phyloP scores from a whole-genome alignment of 2,329 filamentous ascomycete genomes.

The Domatiomyces catenatus region DNA sequence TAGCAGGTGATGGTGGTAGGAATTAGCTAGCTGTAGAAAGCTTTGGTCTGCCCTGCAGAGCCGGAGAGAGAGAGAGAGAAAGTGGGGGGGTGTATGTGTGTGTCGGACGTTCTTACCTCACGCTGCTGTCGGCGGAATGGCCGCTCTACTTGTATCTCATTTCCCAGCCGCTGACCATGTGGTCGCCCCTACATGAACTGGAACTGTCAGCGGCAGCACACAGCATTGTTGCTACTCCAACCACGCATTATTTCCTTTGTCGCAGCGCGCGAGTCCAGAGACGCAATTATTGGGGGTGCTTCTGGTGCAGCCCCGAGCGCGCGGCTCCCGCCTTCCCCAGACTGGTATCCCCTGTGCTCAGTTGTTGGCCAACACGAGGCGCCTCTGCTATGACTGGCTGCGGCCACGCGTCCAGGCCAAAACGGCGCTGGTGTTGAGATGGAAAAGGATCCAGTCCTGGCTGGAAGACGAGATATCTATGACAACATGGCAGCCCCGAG shows the following conservation, averaged over 20 bases:
- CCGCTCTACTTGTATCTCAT: constrained; percentile 9
- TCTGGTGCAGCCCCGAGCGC: constrained; percentile 7
- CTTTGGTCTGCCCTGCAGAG: neutral
- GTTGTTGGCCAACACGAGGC: neutral
- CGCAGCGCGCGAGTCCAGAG: constrained; percentile 2
- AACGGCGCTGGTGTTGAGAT: neutral
- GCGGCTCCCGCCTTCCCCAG: constrained; percentile 5
- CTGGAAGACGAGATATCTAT: neutral
- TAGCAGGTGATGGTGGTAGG: neutral
- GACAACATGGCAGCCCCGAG: neutral
- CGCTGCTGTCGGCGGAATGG: neutral
- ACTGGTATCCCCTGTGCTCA: constrained; percentile 1
- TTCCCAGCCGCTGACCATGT: constrained; percentile 13
- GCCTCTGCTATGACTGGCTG: neutral
- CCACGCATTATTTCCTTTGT: constrained; percentile 7
- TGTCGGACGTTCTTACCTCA: neutral
- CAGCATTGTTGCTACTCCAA: constrained; percentile 4
- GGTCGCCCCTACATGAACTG: constrained; percentile 6
- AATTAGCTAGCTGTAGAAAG: neutral
- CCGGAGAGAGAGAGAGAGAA: neutral
- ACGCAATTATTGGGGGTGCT: constrained; percentile 7
- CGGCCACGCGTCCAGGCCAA: neutral
- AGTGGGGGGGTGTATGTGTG: neutral
- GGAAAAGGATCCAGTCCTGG: neutral
- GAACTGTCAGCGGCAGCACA: constrained; percentile 4